phyloP scores from a whole-genome alignment of 2,329 filamentous ascomycete genomes.

The Aureobasidium melanogenum region DNA sequence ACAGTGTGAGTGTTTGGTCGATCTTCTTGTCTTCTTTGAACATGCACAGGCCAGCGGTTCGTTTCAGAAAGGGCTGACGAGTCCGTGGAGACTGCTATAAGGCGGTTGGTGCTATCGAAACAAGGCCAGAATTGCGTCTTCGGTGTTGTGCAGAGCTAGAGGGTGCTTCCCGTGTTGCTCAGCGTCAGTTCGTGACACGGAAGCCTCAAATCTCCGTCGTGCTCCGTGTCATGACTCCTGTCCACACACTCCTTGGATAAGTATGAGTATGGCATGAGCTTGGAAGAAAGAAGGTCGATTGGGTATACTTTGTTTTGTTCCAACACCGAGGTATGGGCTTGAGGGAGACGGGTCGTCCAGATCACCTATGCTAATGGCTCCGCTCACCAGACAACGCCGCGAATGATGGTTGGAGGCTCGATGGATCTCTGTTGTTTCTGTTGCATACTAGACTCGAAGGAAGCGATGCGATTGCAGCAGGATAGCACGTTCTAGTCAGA shows the following conservation, averaged over 20 bases:
- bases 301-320: background rate
- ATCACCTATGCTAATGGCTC: background rate
- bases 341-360: background rate
- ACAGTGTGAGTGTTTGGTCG: background rate
- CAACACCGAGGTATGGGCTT: background rate
- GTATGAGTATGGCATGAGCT: background rate
- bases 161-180: conserved; percentile 1
- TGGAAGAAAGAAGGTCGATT: conserved; percentile 7
- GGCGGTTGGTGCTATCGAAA: background rate
- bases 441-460: background rate
- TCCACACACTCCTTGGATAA: background rate
- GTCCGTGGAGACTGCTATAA: background rate
- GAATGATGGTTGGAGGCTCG: background rate
- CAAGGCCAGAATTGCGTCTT: conserved; percentile 9
- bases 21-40: background rate
- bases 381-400: background rate
- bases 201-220: conserved; percentile 11
- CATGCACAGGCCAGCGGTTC: conserved; percentile 11
- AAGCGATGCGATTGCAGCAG: background rate
- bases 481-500: conserved; percentile 7
- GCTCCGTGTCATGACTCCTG: background rate
- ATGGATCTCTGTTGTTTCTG: background rate
- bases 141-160: conserved; percentile 10
- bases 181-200: conserved; percentile 9
- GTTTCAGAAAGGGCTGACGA: background rate